Base-by-base conservation (phyloP, 1,139 yeast genomes). In the Scheffersomyces lignicola region DNA sequence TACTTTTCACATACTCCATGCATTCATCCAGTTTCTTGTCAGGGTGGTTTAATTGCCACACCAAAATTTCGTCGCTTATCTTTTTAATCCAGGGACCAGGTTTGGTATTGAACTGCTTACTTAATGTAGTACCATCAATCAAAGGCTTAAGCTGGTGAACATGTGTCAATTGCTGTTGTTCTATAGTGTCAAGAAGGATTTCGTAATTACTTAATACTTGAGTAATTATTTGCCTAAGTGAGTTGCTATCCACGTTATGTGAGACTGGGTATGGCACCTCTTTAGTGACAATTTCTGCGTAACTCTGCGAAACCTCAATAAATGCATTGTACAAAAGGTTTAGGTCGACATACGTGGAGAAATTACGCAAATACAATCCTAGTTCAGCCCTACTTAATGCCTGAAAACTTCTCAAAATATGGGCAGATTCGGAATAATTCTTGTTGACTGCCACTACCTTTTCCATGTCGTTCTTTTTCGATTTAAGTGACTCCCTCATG, bases 1-100 rank as follows among this genome's bases (percentile, higher is more conserved):
- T 40, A n/a, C 32, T 47, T 41, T 65, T 62, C 20, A 78, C 57
- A 47, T 63, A 71, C 12, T 60, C 68, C 27, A 80, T 46, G 52
- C 88, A 75, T 24, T 83, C 81, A 1, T 73, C 77, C 34, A 62
- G 65, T 1, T 73, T 54, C 7, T 71, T 70, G 0, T 49, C 51
- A 0, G 95, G 95, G 47, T 86, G 58, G 43, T 83, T 89, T 39
- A 88, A 64, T 58, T 89, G 96, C 86, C 90, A 83, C 10, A 68
- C 59, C 29, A 87, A 56, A 7, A 86, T 70, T 29, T 69, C 60
- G 10, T 76, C 77, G 39, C 77, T 73, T 8, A 80, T 61, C 18
- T 60, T 59, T 7, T 78, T 69, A 71, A 88, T 69, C 96, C 96
- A 88, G 4, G 90, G 89, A 0, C 97, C 97, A 0, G 92, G 88